Percentiles rank a stretch among this genome's conserved stretches.
Conservation (phyloP, 2,329 filamentous ascomycete species). For the Trichoderma aggressivum region DNA sequence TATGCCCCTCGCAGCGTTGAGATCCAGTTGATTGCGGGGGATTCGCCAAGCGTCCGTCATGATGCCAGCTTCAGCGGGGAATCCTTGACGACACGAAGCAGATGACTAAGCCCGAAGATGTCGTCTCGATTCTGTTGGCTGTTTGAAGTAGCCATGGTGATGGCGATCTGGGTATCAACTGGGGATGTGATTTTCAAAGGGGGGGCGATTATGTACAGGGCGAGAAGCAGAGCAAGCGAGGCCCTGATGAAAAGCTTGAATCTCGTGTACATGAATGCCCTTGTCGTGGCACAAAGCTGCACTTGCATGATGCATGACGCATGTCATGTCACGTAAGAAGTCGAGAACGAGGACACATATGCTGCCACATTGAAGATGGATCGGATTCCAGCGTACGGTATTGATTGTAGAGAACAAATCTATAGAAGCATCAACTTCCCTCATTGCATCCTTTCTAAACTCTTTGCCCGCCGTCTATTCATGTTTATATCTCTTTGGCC, state of each 20-base stretch:
- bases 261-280: neutral
- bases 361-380: neutral
- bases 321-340: neutral
- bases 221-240: neutral
- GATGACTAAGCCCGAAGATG: constrained; percentile 3
- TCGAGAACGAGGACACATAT: neutral
- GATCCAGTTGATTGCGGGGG: neutral
- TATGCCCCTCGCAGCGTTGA: neutral
- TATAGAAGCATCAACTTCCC: neutral
- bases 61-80: constrained; percentile 9
- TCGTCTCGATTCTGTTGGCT: neutral
- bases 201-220: neutral
- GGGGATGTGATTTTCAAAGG: neutral
- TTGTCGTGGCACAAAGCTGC: neutral
- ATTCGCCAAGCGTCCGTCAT: neutral
- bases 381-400: neutral
- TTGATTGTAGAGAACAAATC: neutral
- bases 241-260: neutral
- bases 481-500: neutral
- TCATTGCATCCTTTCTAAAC: neutral
- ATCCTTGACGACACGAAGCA: neutral
- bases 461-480: neutral
- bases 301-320: constrained; percentile 8
- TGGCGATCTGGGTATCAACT: neutral
- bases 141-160: neutral